Evolutionary conservation across 306 rosid species (phyloP), one percentile per base, ranked within the genome.

Genomic region (Lathyrus sativus): DNA sequence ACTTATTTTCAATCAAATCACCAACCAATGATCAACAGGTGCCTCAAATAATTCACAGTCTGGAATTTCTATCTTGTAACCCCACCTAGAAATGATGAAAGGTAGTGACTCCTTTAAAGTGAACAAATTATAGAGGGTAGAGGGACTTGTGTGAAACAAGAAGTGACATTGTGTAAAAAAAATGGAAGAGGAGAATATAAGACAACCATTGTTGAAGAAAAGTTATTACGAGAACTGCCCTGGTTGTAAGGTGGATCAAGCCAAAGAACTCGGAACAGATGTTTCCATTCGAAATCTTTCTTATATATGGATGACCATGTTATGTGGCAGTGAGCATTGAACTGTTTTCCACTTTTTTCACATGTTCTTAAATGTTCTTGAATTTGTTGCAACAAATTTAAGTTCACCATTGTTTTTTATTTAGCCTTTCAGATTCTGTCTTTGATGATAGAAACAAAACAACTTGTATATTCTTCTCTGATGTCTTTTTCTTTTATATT

Each of bases 231-330:
- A 85, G 15, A 56, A 83, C 29, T 89, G 96, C 50, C 92, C 92
- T 0, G 96, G 96, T n/a, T 89, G 96, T 58, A 81, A 79, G 71
- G 78, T 79, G 19, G 88, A 89, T 13, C 77, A 46, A 57, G 57
- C 68, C 29, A 88, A 84, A 18, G 87, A 74, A 26, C 12, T 62
- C 57, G 65, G 44, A 17, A 59, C 29, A 15, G 90, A 87, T 15
- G 51, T 77, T 3, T 85, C 97, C 2, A 0, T 84, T 12, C 66
- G 59, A 24, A 76, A 77, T 75, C 74, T 90, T 9, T 0, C 24
- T 72, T 8, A 54, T 58, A 57, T 83, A 6, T 84, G 92, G 90
- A 12, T 81, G 3, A 35, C 77, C 6, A 85, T 86, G 6, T 76
- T 90, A 9, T 55, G 83, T 59, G 60, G 80, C 48, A 62, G 97